These are phyloP conservation scores for Neurospora sp. DNA, from an alignment of 2,329 filamentous ascomycete genomes.

Conservation along the genomic window DNA sequence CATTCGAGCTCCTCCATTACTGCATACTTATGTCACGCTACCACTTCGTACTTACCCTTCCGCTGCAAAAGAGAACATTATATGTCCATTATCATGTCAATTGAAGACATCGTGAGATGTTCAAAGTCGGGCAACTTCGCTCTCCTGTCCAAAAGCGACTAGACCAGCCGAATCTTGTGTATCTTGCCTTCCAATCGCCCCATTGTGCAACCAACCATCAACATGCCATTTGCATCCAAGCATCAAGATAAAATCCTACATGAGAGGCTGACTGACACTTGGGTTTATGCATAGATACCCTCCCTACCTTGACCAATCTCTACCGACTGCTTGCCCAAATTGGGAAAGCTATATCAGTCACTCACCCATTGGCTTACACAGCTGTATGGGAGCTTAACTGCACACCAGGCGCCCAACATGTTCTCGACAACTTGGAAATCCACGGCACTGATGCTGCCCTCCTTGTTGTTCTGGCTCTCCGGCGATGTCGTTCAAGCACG, in stretches of 20 bases:
- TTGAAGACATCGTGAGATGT: background rate
- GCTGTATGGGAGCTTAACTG: background rate
- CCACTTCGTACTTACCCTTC: background rate
- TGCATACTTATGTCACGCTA: background rate
- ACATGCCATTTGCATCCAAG: background rate
- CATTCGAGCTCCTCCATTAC: background rate
- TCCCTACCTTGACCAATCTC: background rate
- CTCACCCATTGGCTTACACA: background rate
- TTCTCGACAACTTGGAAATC: background rate
- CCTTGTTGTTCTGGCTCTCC: background rate
- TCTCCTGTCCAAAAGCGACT: background rate
- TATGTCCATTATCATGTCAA: background rate
- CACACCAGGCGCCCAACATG: background rate
- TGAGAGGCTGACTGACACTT: background rate
- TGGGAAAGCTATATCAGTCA: background rate
- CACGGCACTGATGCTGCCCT: background rate
- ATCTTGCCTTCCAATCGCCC: background rate
- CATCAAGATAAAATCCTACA: background rate
- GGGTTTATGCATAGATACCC: background rate
- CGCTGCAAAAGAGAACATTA: background rate
- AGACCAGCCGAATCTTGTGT: background rate
- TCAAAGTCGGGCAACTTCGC: background rate
- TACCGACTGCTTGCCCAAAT: background rate
- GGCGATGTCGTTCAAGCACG: background rate
- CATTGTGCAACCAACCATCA: background rate